Evolutionary conservation across 2,329 filamentous ascomycete species (phyloP).

Genomic region (Trichoderma hamatum): DNA sequence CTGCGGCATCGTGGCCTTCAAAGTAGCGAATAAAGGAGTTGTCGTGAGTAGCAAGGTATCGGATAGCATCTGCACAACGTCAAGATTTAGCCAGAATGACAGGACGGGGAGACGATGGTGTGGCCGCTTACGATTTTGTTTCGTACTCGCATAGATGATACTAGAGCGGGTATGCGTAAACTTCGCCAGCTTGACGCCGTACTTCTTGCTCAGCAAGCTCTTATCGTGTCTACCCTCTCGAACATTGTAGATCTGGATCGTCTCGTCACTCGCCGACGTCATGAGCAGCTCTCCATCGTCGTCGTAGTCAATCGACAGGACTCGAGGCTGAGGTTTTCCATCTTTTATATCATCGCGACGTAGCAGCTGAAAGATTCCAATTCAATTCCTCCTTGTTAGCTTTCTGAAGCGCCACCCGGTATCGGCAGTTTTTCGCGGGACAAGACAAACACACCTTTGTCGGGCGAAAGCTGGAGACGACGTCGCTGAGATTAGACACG

Average conservation of each 20-base stretch:
- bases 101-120: neutral
- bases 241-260: constrained; percentile 92
- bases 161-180: constrained; percentile 92
- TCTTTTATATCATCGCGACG: constrained; percentile 60
- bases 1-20: constrained; percentile 80
- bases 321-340: constrained; percentile 58
- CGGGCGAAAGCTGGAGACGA: constrained; percentile 77
- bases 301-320: constrained; percentile 94
- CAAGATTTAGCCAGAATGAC: neutral
- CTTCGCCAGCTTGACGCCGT: constrained; percentile 89
- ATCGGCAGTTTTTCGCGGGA: neutral
- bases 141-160: constrained; percentile 94
- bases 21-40: constrained; percentile 98
- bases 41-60: constrained; percentile 88
- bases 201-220: constrained; percentile 91
- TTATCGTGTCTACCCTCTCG: constrained; percentile 89
- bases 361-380: constrained; percentile 51
- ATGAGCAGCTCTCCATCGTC: constrained; percentile 92
- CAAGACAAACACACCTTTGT: constrained; percentile 63
- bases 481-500: constrained; percentile 72
- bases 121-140: constrained; percentile 70
- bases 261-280: constrained; percentile 90
- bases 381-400: neutral
- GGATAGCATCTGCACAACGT: constrained; percentile 83
- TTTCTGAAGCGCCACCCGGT: neutral